Evolutionary conservation across 306 rosid genomes (phyloP).

Genomic region (Sindora glabra): DNA sequence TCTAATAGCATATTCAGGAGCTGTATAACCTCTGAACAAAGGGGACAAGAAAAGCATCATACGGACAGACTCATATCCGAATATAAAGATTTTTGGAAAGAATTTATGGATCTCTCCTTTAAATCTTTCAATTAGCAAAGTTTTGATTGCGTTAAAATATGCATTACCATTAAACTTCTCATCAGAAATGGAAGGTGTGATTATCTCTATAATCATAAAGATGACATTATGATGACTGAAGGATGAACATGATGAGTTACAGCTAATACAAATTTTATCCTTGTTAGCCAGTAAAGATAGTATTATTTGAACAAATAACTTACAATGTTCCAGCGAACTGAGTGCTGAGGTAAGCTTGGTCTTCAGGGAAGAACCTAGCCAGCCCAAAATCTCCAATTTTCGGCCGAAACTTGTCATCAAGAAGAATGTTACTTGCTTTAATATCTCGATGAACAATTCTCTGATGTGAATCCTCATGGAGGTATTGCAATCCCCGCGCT

Average conservation of each 20-base stretch:
- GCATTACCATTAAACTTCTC: not conserved
- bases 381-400: conserved; percentile 92
- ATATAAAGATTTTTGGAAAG: not conserved
- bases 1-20: conserved; percentile 89
- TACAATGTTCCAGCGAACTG: conserved; percentile 87
- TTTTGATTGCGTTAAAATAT: not conserved
- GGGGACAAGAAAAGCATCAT: not conserved
- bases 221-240: not conserved
- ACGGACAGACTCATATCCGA: not conserved
- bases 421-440: conserved; percentile 95
- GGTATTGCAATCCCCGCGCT: conserved; percentile 83
- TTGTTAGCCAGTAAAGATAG: not conserved
- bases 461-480: conserved; percentile 82
- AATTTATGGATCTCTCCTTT: not conserved
- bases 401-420: conserved; percentile 71
- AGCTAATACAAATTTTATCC: not conserved
- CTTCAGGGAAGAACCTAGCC: conserved; percentile 94
- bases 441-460: conserved; percentile 86
- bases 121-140: not conserved
- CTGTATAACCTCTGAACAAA: conserved; percentile 70
- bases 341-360: conserved; percentile 84
- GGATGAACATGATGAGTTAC: not conserved
- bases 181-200: not conserved
- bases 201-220: not conserved
- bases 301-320: conserved; percentile 17